Percentiles rank a stretch among this genome's conserved stretches.
These are phyloP conservation scores for Fusarium sp. DNA, from an alignment of 2,329 filamentous ascomycete genomes.

Conservation along the genomic window DNA sequence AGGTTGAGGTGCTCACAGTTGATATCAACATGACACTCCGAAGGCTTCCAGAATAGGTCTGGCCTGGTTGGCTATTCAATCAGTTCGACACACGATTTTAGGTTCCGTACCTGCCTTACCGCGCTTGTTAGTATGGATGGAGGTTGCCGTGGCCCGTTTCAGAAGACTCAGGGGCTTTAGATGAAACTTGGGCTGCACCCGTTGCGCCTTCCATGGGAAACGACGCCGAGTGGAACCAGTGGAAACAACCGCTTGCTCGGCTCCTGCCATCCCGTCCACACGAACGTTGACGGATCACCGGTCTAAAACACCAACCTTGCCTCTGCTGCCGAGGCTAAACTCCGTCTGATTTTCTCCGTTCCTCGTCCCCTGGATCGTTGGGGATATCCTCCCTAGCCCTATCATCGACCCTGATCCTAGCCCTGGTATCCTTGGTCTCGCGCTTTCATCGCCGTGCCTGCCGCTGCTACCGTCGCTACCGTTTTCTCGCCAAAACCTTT, in stretches of 20 bases:
- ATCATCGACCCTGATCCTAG: constrained; percentile 30
- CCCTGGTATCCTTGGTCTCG: neutral
- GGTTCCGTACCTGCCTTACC: constrained; percentile 18
- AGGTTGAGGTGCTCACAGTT: neutral
- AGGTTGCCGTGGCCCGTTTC: constrained; percentile 31
- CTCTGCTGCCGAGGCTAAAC: constrained; percentile 8
- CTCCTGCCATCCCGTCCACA: constrained; percentile 8
- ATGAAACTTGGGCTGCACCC: constrained; percentile 36
- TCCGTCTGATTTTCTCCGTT: constrained; percentile 9
- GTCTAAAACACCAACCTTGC: constrained; percentile 21
- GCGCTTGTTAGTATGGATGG: constrained; percentile 1
- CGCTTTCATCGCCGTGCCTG: constrained; percentile 14
- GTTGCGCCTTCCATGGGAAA: constrained; percentile 7
- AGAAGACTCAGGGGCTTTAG: constrained; percentile 31
- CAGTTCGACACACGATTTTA: neutral
- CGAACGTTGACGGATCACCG: constrained; percentile 21
- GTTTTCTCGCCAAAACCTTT: constrained; percentile 10
- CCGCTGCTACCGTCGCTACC: constrained; percentile 33
- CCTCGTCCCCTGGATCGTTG: neutral
- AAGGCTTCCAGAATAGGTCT: constrained; percentile 20
- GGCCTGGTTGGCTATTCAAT: neutral
- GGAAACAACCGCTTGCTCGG: constrained; percentile 28
- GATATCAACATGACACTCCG: constrained; percentile 11
- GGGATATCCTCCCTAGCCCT: constrained; percentile 20
- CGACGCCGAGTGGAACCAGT: constrained; percentile 19